These are phyloP conservation scores for Piromyces finnis DNA, from an alignment of 192 early-diverging fungal genomes.

Conservation along the genomic window DNA sequence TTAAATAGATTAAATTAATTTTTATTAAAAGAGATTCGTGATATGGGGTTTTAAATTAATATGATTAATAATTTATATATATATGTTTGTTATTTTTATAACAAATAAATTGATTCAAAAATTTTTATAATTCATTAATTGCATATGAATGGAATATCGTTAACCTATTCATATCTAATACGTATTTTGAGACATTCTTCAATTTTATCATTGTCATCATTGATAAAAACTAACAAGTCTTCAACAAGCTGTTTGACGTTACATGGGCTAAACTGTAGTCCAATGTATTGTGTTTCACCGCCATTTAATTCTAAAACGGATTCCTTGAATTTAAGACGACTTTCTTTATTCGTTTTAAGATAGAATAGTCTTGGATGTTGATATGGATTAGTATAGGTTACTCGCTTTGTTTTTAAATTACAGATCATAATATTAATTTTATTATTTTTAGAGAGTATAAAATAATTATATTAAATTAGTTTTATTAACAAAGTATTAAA, in stretches of 20 bases:
- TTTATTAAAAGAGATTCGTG: too few species aligned
- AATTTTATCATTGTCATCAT: slow-evolving; percentile 2
- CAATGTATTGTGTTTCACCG: not conserved
- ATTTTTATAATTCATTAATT: too few species aligned
- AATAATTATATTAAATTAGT: too few species aligned
- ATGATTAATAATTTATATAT: too few species aligned
- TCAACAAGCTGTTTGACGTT: not conserved
- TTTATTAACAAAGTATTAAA: too few species aligned
- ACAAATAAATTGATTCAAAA: too few species aligned
- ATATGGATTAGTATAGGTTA: slow-evolving; percentile 1
- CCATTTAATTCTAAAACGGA: not conserved
- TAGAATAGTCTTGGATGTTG: not conserved
- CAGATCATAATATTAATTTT: too few species aligned
- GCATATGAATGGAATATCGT: too few species aligned
- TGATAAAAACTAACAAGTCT: slow-evolving; percentile 2
- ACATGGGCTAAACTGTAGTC: not conserved
- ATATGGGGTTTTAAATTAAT: too few species aligned
- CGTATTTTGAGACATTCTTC: slow-evolving; percentile 1
- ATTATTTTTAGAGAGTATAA: too few species aligned
- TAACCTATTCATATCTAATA: not conserved
- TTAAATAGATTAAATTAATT: too few species aligned
- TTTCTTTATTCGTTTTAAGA: not conserved
- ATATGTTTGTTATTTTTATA: too few species aligned
- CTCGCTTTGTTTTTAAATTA: not conserved
- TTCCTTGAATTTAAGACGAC: not conserved